Percentiles rank a stretch among this genome's conserved stretches.
Conservation (phyloP, 805 yeast genomes). For the Lachancea fermentati region DNA sequence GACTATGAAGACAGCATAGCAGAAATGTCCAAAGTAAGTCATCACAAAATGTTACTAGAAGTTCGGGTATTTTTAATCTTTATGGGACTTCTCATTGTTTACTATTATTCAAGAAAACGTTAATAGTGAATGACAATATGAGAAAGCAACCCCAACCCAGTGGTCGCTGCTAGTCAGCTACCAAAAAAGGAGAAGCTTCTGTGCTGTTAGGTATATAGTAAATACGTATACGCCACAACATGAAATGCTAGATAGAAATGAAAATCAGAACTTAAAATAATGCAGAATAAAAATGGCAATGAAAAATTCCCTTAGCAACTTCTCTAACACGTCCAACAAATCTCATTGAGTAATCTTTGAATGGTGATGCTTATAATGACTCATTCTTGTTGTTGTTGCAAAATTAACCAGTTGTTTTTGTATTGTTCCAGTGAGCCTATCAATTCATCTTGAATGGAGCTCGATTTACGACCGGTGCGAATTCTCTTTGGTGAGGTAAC, state of each 20-base stretch:
- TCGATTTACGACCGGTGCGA: conserved; percentile 25
- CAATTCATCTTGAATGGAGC: conserved; percentile 29
- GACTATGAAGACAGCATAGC: conserved; percentile 1
- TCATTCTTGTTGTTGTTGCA: conserved; percentile 30
- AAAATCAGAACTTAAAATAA: not conserved
- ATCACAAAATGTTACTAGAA: not conserved
- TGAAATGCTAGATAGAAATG: not conserved
- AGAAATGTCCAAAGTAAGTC: not conserved
- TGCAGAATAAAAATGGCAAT: not conserved
- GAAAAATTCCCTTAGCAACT: not conserved
- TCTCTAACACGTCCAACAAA: not conserved
- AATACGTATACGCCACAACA: not conserved
- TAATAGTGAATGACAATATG: not conserved
- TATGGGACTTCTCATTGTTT: not conserved
- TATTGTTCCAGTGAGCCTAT: conserved; percentile 34
- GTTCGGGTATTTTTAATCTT: not conserved
- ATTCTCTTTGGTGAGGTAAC: conserved; percentile 8
- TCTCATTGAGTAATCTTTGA: not conserved
- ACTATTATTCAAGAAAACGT: not conserved
- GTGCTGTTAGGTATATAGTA: not conserved
- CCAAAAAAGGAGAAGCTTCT: not conserved
- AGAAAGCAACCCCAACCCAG: not conserved
- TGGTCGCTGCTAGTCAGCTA: not conserved
- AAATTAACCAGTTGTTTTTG: conserved; percentile 34
- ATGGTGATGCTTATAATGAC: no score